These are phyloP conservation scores for Sporisorium scitamineum DNA, from an alignment of 1,284 basidiomycete genomes.

Conservation along the genomic window DNA sequence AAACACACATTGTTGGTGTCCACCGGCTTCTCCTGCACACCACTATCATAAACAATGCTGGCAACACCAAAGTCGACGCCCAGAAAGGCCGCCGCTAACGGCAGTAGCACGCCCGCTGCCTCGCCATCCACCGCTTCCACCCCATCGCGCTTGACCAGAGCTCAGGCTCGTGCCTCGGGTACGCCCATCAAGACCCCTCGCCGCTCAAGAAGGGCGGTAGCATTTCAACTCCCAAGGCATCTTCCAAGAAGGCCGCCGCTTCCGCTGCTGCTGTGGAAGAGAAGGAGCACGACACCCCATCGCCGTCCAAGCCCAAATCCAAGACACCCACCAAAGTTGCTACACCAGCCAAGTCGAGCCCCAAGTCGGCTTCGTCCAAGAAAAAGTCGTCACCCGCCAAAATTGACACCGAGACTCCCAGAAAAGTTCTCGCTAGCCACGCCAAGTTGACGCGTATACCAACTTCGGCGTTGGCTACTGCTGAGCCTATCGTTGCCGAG, in stretches of 20 bases:
- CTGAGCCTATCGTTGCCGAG: slow-evolving; percentile 39
- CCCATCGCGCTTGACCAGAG: slow-evolving; percentile 36
- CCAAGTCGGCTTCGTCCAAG: slow-evolving; percentile 15
- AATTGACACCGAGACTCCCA: slow-evolving; percentile 12
- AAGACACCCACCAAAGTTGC: slow-evolving; percentile 14
- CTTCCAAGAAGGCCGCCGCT: slow-evolving; percentile 21
- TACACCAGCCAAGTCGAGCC: slow-evolving; percentile 18
- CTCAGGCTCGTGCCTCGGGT: slow-evolving; percentile 37
- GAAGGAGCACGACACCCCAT: neutral
- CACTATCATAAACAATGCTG: slow-evolving; percentile 18
- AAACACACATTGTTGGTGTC: neutral
- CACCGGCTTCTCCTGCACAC: neutral
- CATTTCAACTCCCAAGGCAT: slow-evolving; percentile 16
- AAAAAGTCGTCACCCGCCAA: slow-evolving; percentile 16
- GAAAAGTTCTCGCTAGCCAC: slow-evolving; percentile 40
- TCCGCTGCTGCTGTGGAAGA: neutral
- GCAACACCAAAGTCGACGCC: slow-evolving; percentile 37
- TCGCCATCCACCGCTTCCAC: slow-evolving; percentile 15
- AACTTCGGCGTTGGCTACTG: slow-evolving; percentile 43
- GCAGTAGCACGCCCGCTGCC: slow-evolving; percentile 14
- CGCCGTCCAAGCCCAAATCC: slow-evolving; percentile 18
- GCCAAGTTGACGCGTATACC: slow-evolving; percentile 43
- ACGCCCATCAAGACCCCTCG: slow-evolving; percentile 30
- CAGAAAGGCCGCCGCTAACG: slow-evolving; percentile 24
- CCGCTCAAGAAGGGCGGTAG: slow-evolving; percentile 34